These are phyloP conservation scores for Rubroboletus satanas DNA, from an alignment of 768 basidiomycete genomes.

Conservation along the genomic window DNA sequence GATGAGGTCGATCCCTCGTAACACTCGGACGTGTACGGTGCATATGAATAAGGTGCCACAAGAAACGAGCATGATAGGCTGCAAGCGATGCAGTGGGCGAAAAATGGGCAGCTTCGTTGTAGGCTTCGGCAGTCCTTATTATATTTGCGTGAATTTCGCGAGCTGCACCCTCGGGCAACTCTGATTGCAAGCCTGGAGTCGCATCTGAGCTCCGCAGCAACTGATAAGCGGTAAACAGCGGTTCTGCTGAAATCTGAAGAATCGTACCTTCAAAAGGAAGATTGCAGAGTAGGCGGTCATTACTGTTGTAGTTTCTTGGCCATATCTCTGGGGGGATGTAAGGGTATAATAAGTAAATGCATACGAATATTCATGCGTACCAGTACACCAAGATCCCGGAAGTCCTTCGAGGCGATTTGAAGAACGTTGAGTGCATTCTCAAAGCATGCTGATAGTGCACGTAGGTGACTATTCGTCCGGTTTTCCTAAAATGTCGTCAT, in stretches of 20 bases:
- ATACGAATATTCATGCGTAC: slow-evolving; percentile 46
- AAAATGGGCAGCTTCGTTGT: slow-evolving; percentile 63
- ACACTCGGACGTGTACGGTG: slow-evolving; percentile 47
- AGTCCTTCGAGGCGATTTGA: slow-evolving; percentile 68
- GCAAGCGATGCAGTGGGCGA: slow-evolving; percentile 61
- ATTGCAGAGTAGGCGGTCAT: slow-evolving; percentile 88
- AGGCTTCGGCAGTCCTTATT: slow-evolving; percentile 70
- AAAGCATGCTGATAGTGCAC: slow-evolving; percentile 69
- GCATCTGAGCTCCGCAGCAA: slow-evolving; percentile 65
- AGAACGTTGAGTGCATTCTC: slow-evolving; percentile 70
- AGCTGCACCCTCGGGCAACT: slow-evolving; percentile 57
- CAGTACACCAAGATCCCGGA: slow-evolving; percentile 69
- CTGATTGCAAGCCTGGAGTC: slow-evolving; percentile 51
- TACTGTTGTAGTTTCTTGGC: slow-evolving; percentile 78
- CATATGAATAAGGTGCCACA: slow-evolving; percentile 64
- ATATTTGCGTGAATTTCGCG: slow-evolving; percentile 66
- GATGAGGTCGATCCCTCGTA: slow-evolving; percentile 36
- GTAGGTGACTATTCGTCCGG: slow-evolving; percentile 56
- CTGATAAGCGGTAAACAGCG: slow-evolving; percentile 34
- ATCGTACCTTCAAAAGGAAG: slow-evolving; percentile 64
- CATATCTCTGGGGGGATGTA: slow-evolving; percentile 56
- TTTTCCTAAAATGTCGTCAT: slow-evolving; percentile 41
- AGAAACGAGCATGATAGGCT: slow-evolving; percentile 77
- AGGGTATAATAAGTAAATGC: not conserved
- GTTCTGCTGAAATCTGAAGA: slow-evolving; percentile 3